These are phyloP conservation scores for Zymoseptoria crescenta DNA, from an alignment of 2,329 filamentous ascomycete genomes.

Conservation along the genomic window DNA sequence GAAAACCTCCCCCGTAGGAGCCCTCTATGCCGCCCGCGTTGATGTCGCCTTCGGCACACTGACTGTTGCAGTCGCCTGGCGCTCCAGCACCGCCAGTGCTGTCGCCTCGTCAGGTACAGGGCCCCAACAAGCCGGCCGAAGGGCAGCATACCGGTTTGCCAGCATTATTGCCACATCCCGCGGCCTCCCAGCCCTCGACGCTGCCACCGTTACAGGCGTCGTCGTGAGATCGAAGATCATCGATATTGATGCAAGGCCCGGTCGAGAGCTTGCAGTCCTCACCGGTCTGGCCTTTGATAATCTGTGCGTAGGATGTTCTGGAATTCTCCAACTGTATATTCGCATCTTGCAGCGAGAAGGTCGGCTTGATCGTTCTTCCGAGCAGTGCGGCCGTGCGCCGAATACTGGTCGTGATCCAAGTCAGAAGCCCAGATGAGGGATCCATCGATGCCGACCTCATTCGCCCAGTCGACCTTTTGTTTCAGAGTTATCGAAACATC, in stretches of 20 bases:
- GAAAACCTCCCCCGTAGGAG: background rate
- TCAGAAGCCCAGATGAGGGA: slow-evolving; percentile 18
- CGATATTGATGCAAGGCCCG: too few species aligned
- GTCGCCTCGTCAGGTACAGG: background rate
- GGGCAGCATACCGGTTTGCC: slow-evolving; percentile 3
- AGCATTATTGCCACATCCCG: slow-evolving; percentile 1
- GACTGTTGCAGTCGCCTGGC: background rate
- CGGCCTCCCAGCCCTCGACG: too few species aligned
- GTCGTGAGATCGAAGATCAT: too few species aligned
- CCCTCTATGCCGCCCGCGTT: background rate
- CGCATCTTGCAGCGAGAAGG: too few species aligned
- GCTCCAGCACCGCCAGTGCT: background rate
- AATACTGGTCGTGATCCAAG: slow-evolving; percentile 1
- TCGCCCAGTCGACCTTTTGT: slow-evolving; percentile 30
- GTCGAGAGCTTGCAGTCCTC: too few species aligned
- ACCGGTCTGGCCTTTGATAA: too few species aligned
- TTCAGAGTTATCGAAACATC: slow-evolving; percentile 33
- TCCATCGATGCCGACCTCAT: slow-evolving; percentile 28
- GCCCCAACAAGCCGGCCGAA: background rate
- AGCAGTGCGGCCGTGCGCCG: slow-evolving; percentile 4
- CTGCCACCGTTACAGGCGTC: too few species aligned
- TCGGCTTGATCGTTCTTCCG: background rate
- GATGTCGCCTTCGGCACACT: slow-evolving; percentile 1
- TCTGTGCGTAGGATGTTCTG: too few species aligned
- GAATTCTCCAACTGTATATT: too few species aligned